Evolutionary conservation across 306 rosid genomes (phyloP), one percentile per base, ranked within the genome.

Genomic region (Quercus agrifolia): DNA sequence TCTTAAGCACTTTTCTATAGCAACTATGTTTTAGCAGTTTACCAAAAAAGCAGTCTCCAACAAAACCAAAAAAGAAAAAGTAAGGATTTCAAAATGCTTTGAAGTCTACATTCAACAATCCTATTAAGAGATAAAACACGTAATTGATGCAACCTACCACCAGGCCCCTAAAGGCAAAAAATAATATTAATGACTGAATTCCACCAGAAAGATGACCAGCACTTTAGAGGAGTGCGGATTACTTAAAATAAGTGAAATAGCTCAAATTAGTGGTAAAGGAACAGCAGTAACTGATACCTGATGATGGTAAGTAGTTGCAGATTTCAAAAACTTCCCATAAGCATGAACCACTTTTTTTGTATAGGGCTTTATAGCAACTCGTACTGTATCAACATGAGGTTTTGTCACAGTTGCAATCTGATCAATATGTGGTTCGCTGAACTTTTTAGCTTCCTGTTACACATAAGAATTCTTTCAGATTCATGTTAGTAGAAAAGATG

Each of bases 381-480:
- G 90, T 23, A 83, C 90, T 78, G 89, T 90, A 49, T 90, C 92
- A 56, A 93, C 96, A 59, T 96, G 97, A 58, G 99, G 99, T 75
- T 90, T 93, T 11, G 96, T 88, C 4, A 82, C 89, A 79, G 84
- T 75, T 57, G 98, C 97, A 74, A 89, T 89, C 84, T 91, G 93
- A 86, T 93, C 97, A 67, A 96, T 74, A 80, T 96, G 90, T 56
- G 99, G 98, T 89, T 96, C 90, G 90, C 92, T 90, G 83, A 89
- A 72, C 87, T 74, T 91, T 78, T 89, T 93, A 19, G 88, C 96
- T 80, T 91, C 96, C 99, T 96, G 91, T 79, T 76, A 88, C 63
- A 79, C 79, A 52, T 69, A 79, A 74, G 46, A 82, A 77, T 15
- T 23, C 46, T n/a, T 62, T 80, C 44, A 70, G 83, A 78, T 75